A percentile compares a stretch with the other conserved stretches of the same genome.
phyloP scores from a whole-genome alignment of 768 basidiomycete species.

The Ramaria rubella region DNA sequence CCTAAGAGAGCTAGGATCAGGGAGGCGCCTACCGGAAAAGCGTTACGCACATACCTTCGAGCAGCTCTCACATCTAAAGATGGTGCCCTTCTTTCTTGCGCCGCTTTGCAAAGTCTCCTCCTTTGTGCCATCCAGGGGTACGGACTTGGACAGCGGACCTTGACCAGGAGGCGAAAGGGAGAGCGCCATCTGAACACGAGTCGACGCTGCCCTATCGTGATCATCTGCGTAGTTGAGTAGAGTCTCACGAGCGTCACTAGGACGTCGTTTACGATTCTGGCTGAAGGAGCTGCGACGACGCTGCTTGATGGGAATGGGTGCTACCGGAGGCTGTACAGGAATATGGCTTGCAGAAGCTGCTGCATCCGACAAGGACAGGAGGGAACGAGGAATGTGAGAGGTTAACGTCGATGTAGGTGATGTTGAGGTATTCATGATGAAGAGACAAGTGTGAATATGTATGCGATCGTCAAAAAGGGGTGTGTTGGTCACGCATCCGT shows the following conservation, averaged over 20 bases:
- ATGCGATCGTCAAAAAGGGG: not conserved
- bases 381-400: slow-evolving; percentile 10
- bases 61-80: slow-evolving; percentile 91
- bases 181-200: slow-evolving; percentile 2
- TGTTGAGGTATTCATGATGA: not conserved
- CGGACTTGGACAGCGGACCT: slow-evolving; percentile 6
- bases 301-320: slow-evolving; percentile 11
- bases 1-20: slow-evolving; percentile 32
- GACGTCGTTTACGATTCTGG: slow-evolving; percentile 19
- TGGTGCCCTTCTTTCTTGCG: slow-evolving; percentile 72
- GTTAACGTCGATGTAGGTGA: too few relatives aligned
- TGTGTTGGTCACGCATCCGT: not conserved
- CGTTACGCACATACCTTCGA: slow-evolving; percentile 56
- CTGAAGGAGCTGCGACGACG: slow-evolving; percentile 9
- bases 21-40: slow-evolving; percentile 6
- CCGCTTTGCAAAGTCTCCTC: slow-evolving; percentile 22
- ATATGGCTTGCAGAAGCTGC: slow-evolving; percentile 48
- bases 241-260: slow-evolving; percentile 4
- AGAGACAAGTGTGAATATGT: not conserved
- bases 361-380: slow-evolving; percentile 64
- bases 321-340: slow-evolving; percentile 21
- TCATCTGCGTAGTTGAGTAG: slow-evolving; percentile 6
- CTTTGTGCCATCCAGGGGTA: slow-evolving; percentile 17
- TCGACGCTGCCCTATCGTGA: not conserved
- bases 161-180: slow-evolving; percentile 6